Conservation (phyloP, 257 asterid genomes). For the Scutellaria minor region DNA sequence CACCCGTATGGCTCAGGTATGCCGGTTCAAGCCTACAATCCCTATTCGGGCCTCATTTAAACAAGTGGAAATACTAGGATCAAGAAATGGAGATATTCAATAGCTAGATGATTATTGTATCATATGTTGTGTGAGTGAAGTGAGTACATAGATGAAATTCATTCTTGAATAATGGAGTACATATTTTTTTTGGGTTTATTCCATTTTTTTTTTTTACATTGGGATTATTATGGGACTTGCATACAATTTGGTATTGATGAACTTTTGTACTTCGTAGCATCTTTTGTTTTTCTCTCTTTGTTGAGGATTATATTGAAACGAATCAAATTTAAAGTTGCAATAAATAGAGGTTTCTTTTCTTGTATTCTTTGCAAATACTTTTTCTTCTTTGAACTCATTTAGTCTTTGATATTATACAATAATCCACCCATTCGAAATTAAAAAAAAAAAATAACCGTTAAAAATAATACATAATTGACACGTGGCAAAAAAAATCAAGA, state of each 20-base stretch:
- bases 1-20: slow-evolving; percentile 49
- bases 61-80: slow-evolving; percentile 23
- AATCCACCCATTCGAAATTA: no score
- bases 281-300: neutral
- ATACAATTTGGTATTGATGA: slow-evolving; percentile 30
- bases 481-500: no score
- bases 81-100: slow-evolving; percentile 10
- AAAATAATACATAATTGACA: no score
- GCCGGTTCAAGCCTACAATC: slow-evolving; percentile 59
- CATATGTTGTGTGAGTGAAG: slow-evolving; percentile 43
- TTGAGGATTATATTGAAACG: neutral
- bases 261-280: neutral
- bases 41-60: slow-evolving; percentile 58
- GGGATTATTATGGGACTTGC: slow-evolving; percentile 33
- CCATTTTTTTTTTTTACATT: slow-evolving; percentile 14
- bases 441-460: no score
- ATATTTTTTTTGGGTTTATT: slow-evolving; percentile 31
- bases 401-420: no score
- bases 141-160: slow-evolving; percentile 42
- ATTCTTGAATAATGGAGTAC: slow-evolving; percentile 44
- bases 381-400: no score
- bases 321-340: no score
- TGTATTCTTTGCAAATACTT: no score
- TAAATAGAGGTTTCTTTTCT: neutral
- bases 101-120: slow-evolving; percentile 32